Base-by-base conservation (phyloP, 1,284 basidiomycete species). In the Fistulina hepatica region DNA sequence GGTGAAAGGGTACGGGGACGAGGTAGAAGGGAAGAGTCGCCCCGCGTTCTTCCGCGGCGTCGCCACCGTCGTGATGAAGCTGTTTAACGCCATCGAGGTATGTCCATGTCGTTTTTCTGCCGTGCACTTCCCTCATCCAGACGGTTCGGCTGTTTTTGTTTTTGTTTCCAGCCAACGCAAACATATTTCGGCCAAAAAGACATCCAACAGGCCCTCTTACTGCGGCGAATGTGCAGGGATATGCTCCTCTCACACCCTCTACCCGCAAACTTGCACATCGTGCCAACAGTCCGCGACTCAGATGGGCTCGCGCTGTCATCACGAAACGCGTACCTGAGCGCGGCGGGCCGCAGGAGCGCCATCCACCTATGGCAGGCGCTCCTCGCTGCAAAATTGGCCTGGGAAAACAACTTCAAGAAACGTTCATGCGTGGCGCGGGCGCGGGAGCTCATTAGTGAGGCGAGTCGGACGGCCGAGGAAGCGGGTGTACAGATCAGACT, bases 151-250 rank as follows among this genome's bases (percentile, higher is more conserved):
- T 19, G 31, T 33, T 12, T 9, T 42, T 42, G 17, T 34, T 21
- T 12, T 16, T 26, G 25, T 33, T 23, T 22, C 19, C 51, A 92
- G 85, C 94, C 94, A 2, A 88, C 88, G 37, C 75, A 78, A 41
- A 80, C 88, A 16, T 98, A 97, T 59, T 97, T 98, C 52, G 94
- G 95, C 1, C 94, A 97, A 59, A 98, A 98, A 58, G 94, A 98
- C 54, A 97, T 98, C 40, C 94, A 98, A 56, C 94, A 98, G 56
- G 89, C 85, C 0, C 61, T 97, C 6, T 61, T 98, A 15, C 69
- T 98, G 16, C 80, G 83, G 31, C 78, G 84, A n/a, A 70, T 98
- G 57, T 74, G 76, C 36, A 64, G 70, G 21, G 94, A 98, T 56
- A 69, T 97, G 2, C 73, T 94, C 13, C 61, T 92, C 11, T 61